Percentiles rank a stretch among this genome's conserved stretches.
These are phyloP conservation scores for Flaveria bidentis DNA, from an alignment of 129 eudicot species.

Conservation along the genomic window DNA sequence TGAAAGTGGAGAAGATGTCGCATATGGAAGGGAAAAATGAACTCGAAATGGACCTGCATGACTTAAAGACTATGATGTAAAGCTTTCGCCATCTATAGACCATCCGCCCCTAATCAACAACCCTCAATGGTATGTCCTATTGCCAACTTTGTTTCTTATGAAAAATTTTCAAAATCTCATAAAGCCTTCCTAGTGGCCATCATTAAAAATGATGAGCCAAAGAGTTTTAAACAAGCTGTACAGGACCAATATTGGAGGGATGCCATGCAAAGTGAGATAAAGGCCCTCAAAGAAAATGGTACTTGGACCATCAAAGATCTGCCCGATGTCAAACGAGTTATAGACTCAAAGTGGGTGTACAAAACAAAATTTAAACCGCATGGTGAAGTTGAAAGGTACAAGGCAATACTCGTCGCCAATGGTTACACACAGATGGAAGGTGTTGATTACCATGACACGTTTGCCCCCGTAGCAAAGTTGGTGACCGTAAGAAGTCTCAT, in stretches of 20 bases:
- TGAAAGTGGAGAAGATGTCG: neutral
- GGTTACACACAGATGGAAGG: too few species aligned
- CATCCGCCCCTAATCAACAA: neutral
- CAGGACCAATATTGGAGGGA: too few species aligned
- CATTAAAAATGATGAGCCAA: too few species aligned
- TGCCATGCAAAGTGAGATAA: too few species aligned
- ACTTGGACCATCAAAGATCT: neutral
- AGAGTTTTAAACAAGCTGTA: too few species aligned
- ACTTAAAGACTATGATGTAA: neutral
- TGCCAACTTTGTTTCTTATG: neutral
- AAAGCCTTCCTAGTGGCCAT: too few species aligned
- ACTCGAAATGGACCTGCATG: neutral
- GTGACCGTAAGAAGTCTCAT: too few species aligned
- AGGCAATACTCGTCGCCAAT: too few species aligned
- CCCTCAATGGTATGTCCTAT: slow-evolving; percentile 12
- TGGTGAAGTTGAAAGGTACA: too few species aligned
- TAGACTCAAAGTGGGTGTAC: slow-evolving; percentile 9
- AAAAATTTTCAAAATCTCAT: neutral
- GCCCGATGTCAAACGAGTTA: neutral
- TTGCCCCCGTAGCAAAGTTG: too few species aligned
- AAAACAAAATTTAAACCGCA: neutral
- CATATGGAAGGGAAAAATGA: neutral
- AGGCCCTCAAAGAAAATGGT: too few species aligned
- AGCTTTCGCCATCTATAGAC: neutral
- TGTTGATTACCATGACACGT: too few species aligned